phyloP scores from a whole-genome alignment of 2,329 filamentous ascomycete genomes.

The Fusarium nygamai region DNA sequence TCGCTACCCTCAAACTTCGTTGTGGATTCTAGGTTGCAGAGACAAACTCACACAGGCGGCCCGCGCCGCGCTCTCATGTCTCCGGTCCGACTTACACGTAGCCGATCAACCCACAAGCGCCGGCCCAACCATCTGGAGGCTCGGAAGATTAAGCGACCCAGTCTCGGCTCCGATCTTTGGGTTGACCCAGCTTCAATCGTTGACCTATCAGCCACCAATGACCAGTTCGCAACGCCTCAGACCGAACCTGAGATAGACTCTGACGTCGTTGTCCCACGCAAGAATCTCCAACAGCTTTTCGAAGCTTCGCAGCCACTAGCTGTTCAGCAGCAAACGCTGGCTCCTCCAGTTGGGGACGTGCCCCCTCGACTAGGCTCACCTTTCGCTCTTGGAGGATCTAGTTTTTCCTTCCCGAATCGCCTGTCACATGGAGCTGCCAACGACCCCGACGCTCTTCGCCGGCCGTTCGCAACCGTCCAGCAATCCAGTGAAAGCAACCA shows the following conservation, averaged over 20 bases:
- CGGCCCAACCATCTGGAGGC: conserved; percentile 62
- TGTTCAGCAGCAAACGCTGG: conserved; percentile 26
- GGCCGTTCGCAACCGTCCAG: conserved; percentile 68
- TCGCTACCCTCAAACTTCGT: conserved; percentile 54
- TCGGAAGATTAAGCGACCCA: conserved; percentile 62
- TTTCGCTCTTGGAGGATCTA: conserved; percentile 61
- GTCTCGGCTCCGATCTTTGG: conserved; percentile 65
- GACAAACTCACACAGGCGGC: conserved; percentile 61
- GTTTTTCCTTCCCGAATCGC: conserved; percentile 70
- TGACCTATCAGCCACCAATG: conserved; percentile 36
- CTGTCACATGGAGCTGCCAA: conserved; percentile 58
- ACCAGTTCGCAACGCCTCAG: conserved; percentile 49
- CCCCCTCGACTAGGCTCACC: conserved; percentile 68
- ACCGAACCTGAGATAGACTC: conserved; percentile 32
- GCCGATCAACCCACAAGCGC: conserved; percentile 65
- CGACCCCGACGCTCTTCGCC: conserved; percentile 56
- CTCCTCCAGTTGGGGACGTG: conserved; percentile 47
- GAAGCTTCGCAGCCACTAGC: conserved; percentile 43
- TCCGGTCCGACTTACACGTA: conserved; percentile 61
- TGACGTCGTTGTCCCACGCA: conserved; percentile 53
- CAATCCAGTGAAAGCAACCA: conserved; percentile 52
- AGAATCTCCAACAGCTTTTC: conserved; percentile 55
- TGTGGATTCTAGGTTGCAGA: conserved; percentile 46
- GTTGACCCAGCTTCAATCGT: conserved; percentile 53
- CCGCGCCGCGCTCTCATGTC: conserved; percentile 63